Evolutionary conservation across 2,329 filamentous ascomycete genomes (phyloP), one percentile per base, ranked within the genome.

Genomic region (Fonsecaea pedrosoi): DNA sequence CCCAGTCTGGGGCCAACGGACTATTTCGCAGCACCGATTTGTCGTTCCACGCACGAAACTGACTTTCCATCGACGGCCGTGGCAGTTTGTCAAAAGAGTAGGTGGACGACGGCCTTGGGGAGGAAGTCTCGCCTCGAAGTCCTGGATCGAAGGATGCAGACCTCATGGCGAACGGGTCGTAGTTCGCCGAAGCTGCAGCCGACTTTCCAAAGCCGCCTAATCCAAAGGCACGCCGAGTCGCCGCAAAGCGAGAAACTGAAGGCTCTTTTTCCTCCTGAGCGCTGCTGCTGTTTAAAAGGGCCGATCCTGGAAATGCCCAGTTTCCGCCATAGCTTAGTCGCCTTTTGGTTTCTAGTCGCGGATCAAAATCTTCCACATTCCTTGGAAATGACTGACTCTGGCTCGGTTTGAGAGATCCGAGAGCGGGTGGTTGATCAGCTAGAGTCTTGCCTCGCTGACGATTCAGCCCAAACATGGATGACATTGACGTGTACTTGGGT

Each of bases 41-140:
- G 40, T 84, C 80, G 1, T 85, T 84, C 76, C 89, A 90, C 79
- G 90, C 92, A 68, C 93, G 91, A 30, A 89, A 90, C 56, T 88
- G 86, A 69, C 89, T 92, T 69, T 95, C 92, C 1, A 90, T 91
- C 0, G 91, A 94, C 5, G 92, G 92, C 56, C 92, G 85, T 1
- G 91, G 90, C 60, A 94, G 82, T 54, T 81, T 82, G 62, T 87
- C 85, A 66, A 82, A 85, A 0, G 85, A 86, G 62, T 84, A 85
- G 4, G 82, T 83, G 12, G 85, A 87, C 4, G 82, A 82, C 13
- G 82, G 82, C 56, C 82, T 76, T 18, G 71, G 70, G 7, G 82
- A 81, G 9, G 81, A 71, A 13, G 80, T 80, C 18, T 78, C 80
- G 38, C 80, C 79, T 5, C 82, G 73, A 60, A 81, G 79, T 56